Conservation (phyloP, 495 filamentous ascomycete genomes). For the Penicillium maclennaniae region DNA sequence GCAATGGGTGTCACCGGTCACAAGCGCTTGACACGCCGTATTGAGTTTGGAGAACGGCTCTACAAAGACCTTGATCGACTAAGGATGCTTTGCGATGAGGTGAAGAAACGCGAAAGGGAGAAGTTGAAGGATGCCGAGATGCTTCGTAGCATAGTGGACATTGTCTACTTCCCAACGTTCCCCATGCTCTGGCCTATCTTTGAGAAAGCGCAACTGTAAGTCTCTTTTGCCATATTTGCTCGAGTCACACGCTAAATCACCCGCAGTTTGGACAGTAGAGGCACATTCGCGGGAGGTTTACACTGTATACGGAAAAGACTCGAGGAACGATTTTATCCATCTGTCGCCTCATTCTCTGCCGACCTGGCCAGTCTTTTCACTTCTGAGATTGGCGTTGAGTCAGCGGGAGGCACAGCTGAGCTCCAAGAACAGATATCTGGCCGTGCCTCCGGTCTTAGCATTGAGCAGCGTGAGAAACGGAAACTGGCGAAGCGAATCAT, state of each 20-base stretch:
- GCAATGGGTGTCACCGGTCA: slow-evolving; percentile 83
- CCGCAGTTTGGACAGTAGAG: slow-evolving; percentile 67
- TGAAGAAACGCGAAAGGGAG: slow-evolving; percentile 66
- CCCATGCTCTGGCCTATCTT: slow-evolving; percentile 74
- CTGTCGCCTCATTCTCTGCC: slow-evolving; percentile 65
- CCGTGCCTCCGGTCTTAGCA: slow-evolving; percentile 51
- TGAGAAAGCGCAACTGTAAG: slow-evolving; percentile 73
- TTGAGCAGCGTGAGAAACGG: slow-evolving; percentile 62
- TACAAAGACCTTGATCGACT: slow-evolving; percentile 72
- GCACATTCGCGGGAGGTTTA: slow-evolving; percentile 64
- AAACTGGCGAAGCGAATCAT: slow-evolving; percentile 79
- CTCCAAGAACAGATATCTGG: slow-evolving; percentile 52
- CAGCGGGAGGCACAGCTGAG: slow-evolving; percentile 49
- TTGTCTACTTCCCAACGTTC: slow-evolving; percentile 83
- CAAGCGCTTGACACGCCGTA: slow-evolving; percentile 70
- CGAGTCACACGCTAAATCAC: slow-evolving; percentile 31
- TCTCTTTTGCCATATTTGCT: slow-evolving; percentile 8
- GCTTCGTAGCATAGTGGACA: slow-evolving; percentile 73
- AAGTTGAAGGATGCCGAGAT: slow-evolving; percentile 74
- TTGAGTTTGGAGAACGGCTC: slow-evolving; percentile 79
- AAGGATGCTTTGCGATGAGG: slow-evolving; percentile 59
- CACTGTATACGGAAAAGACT: slow-evolving; percentile 59
- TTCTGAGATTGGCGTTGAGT: slow-evolving; percentile 56
- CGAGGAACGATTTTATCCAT: slow-evolving; percentile 68
- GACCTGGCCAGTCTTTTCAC: slow-evolving; percentile 71